Conservation (phyloP, 2,329 filamentous ascomycete genomes). For the Amauroascus verrucosus region DNA sequence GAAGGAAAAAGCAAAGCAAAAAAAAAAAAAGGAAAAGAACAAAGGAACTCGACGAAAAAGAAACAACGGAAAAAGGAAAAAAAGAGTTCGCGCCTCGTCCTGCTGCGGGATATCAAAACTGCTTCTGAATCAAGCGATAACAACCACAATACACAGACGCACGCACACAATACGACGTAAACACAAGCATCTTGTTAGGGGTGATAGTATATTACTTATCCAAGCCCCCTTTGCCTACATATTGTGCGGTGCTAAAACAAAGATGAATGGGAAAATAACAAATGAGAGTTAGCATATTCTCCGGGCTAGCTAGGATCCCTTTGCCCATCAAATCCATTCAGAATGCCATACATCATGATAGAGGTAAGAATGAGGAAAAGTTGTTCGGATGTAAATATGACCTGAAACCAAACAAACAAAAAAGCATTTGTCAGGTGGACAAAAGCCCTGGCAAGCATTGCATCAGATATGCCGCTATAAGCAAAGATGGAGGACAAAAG, state of each 20-base stretch:
- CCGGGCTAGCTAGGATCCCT: neutral
- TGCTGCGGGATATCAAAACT: conserved; percentile 4
- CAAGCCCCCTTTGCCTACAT: neutral
- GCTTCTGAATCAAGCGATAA: neutral
- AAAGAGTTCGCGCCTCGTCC: neutral
- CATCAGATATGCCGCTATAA: neutral
- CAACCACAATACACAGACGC: neutral
- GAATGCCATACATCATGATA: conserved; percentile 4
- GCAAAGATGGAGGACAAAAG: neutral
- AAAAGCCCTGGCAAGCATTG: neutral
- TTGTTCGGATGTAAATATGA: neutral
- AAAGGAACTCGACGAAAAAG: neutral
- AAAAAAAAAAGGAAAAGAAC: conserved; percentile 5
- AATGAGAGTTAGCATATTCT: neutral
- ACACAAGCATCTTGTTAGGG: neutral
- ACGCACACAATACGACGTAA: neutral
- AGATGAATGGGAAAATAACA: neutral
- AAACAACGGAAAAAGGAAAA: neutral
- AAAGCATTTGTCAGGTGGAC: neutral
- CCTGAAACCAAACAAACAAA: neutral
- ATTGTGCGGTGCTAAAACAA: neutral
- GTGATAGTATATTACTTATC: neutral
- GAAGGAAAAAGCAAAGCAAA: neutral
- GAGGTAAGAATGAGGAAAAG: neutral
- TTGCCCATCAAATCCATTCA: neutral